These are phyloP conservation scores for Boletus rubescentipes DNA, from an alignment of 768 basidiomycete species.

Conservation along the genomic window DNA sequence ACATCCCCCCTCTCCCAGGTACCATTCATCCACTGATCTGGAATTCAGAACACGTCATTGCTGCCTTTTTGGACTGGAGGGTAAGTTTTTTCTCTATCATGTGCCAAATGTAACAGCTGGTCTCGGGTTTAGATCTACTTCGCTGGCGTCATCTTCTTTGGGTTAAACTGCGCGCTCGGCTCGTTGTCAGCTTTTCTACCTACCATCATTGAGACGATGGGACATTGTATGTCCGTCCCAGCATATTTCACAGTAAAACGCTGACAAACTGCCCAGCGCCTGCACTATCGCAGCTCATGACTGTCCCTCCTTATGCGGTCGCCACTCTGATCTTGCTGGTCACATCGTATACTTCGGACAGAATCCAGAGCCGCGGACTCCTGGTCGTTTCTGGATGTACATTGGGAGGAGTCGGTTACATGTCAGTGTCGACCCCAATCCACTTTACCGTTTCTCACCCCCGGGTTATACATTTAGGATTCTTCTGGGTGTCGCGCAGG, in stretches of 20 bases:
- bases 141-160: conserved; percentile 50
- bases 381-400: conserved; percentile 30
- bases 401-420: conserved; percentile 41
- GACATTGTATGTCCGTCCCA: conserved; percentile 36
- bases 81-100: conserved; percentile 14
- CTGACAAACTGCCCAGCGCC: conserved; percentile 30
- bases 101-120: conserved; percentile 5
- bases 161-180: conserved; percentile 46
- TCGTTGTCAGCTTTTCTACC: conserved; percentile 55
- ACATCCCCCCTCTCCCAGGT: neutral
- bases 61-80: conserved; percentile 49
- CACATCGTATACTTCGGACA: conserved; percentile 43
- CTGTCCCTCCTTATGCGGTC: conserved; percentile 54
- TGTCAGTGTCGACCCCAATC: conserved; percentile 27
- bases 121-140: conserved; percentile 35
- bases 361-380: conserved; percentile 43
- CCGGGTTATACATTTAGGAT: conserved; percentile 20
- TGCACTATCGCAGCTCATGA: conserved; percentile 48
- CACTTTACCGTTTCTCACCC: neutral
- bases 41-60: conserved; percentile 38
- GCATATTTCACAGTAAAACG: no score
- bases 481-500: conserved; percentile 33
- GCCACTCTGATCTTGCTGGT: conserved; percentile 38
- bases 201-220: conserved; percentile 53
- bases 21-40: neutral